phyloP scores from a whole-genome alignment of 106 monocot species.

The Phalaenopsis equestris region DNA sequence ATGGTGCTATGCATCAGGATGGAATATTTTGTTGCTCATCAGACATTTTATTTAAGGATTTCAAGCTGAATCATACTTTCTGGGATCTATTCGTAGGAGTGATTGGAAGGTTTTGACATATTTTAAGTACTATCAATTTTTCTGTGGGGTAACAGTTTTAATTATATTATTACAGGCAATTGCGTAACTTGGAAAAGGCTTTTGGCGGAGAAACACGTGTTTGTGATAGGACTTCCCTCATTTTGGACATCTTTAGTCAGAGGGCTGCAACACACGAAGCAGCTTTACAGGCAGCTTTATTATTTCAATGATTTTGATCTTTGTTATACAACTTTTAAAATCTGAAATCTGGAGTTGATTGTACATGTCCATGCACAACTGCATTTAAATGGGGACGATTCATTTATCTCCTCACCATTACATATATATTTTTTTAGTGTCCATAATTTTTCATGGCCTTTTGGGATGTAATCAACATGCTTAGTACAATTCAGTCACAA shows the following conservation, averaged over 20 bases:
- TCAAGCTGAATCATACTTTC: not conserved
- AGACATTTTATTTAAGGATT: not conserved
- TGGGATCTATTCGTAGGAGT: not conserved
- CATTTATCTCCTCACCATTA: not conserved
- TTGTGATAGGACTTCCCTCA: constrained; percentile 98
- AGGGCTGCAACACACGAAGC: constrained; percentile 99
- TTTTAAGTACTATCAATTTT: not conserved
- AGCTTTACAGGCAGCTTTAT: constrained; percentile 61
- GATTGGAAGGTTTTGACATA: not conserved
- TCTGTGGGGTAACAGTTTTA: constrained; percentile 2
- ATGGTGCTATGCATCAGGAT: not conserved
- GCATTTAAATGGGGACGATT: not conserved
- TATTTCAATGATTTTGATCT: not conserved
- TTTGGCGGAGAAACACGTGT: constrained; percentile 91
- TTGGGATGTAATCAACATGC: not conserved
- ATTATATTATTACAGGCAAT: constrained; percentile 40
- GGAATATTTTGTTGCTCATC: not conserved
- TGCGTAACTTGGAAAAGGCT: constrained; percentile 92
- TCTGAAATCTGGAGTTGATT: not conserved
- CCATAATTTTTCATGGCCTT: not conserved
- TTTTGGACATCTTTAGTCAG: constrained; percentile 97
- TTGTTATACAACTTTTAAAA: not conserved
- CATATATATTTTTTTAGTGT: not conserved
- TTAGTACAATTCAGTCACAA: not conserved
- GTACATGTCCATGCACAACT: not conserved